Conservation (phyloP, 371 early-diverging fungal genomes). For the Umbelopsis sp. region DNA sequence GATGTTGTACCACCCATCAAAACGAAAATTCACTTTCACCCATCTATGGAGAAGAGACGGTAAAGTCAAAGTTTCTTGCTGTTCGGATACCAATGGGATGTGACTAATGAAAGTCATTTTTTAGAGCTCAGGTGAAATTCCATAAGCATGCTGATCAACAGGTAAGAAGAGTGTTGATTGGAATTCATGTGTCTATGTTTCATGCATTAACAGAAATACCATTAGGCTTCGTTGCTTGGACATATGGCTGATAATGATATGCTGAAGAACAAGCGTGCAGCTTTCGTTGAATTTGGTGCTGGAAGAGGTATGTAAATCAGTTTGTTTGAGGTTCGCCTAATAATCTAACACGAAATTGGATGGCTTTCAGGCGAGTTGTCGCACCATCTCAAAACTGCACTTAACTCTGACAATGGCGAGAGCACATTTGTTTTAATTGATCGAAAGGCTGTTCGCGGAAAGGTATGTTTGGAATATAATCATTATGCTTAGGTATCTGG, state of each 20-base stretch:
- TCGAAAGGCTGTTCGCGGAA: slow-evolving; percentile 76
- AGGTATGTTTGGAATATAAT: slow-evolving; percentile 35
- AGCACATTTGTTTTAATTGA: slow-evolving; percentile 75
- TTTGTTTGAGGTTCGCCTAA: slow-evolving; percentile 18
- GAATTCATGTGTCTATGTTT: neutral
- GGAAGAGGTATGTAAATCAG: slow-evolving; percentile 62
- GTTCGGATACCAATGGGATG: neutral
- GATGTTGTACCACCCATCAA: slow-evolving; percentile 47
- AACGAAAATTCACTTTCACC: slow-evolving; percentile 49
- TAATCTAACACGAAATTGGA: neutral
- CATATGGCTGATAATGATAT: slow-evolving; percentile 70
- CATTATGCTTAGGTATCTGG: neutral
- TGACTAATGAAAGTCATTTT: slow-evolving; percentile 10
- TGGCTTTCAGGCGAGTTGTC: slow-evolving; percentile 59
- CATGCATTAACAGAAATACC: neutral
- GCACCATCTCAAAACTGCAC: slow-evolving; percentile 58
- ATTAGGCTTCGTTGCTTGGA: slow-evolving; percentile 76
- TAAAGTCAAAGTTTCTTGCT: slow-evolving; percentile 30
- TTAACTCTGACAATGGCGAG: slow-evolving; percentile 53
- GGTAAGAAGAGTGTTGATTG: slow-evolving; percentile 24
- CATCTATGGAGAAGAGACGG: slow-evolving; percentile 52
- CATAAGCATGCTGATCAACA: slow-evolving; percentile 75
- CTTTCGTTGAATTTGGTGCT: slow-evolving; percentile 85
- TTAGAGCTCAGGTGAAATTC: slow-evolving; percentile 46
- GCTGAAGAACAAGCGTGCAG: slow-evolving; percentile 56